These are phyloP conservation scores for Claviceps sp. DNA, from an alignment of 2,329 filamentous ascomycete species.

Conservation along the genomic window DNA sequence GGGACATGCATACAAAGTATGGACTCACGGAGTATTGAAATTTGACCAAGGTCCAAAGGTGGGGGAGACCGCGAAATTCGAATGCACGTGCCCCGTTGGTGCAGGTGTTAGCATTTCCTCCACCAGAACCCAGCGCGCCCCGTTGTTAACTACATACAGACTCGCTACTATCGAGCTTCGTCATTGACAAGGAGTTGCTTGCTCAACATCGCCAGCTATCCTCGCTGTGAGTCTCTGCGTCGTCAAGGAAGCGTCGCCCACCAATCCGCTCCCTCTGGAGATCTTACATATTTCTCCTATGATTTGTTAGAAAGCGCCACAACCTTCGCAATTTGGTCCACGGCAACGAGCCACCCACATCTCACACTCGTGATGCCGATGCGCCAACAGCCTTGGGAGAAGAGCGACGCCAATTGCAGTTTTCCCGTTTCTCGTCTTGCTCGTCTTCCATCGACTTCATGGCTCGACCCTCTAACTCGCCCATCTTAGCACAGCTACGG, in stretches of 20 bases:
- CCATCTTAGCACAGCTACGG: constrained; percentile 43
- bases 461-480: constrained; percentile 38
- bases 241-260: neutral
- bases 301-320: neutral
- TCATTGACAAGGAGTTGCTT: neutral
- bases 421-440: neutral
- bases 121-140: too few relatives aligned
- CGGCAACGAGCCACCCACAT: neutral
- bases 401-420: constrained; percentile 2
- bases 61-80: neutral
- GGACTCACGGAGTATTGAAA: too few relatives aligned
- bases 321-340: neutral
- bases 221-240: neutral
- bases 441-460: constrained; percentile 23
- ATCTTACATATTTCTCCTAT: too few relatives aligned
- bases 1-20: too few relatives aligned
- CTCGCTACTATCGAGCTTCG: neutral
- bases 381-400: constrained; percentile 3
- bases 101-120: too few relatives aligned
- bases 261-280: too few relatives aligned
- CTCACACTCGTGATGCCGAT: constrained; percentile 7
- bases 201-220: neutral
- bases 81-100: constrained; percentile 1
- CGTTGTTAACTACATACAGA: too few relatives aligned
- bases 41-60: neutral